phyloP scores from a whole-genome alignment of 306 rosid genomes.

The Ceratonia siliqua region DNA sequence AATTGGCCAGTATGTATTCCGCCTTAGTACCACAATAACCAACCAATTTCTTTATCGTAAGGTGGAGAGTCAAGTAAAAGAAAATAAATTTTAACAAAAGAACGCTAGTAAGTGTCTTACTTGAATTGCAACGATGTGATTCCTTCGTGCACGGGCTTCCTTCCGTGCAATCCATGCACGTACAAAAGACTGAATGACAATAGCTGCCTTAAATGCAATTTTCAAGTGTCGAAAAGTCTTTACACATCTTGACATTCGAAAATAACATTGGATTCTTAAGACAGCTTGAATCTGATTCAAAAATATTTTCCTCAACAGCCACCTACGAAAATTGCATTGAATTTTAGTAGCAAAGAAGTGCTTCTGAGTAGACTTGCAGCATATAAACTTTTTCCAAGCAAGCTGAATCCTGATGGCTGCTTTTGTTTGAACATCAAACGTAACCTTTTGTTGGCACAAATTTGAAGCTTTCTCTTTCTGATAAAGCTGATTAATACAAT shows the following conservation, averaged over 20 bases:
- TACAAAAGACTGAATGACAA: constrained; percentile 62
- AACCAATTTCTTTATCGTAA: neutral
- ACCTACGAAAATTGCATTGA: constrained; percentile 59
- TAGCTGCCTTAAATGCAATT: constrained; percentile 48
- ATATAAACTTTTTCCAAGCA: constrained; percentile 52
- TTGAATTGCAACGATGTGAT: constrained; percentile 63
- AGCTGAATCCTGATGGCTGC: constrained; percentile 54
- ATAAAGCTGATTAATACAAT: constrained; percentile 39
- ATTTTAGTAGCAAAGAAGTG: constrained; percentile 59
- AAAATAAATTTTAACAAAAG: constrained; percentile 13
- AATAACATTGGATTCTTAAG: constrained; percentile 60
- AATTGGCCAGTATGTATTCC: constrained; percentile 6
- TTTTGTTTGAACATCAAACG: constrained; percentile 39
- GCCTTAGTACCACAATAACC: neutral
- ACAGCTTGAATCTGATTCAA: constrained; percentile 54
- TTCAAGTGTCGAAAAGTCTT: constrained; percentile 53
- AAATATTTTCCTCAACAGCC: constrained; percentile 63
- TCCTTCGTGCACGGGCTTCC: constrained; percentile 47
- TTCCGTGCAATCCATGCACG: constrained; percentile 72
- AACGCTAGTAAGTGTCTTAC: constrained; percentile 48
- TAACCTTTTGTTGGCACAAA: constrained; percentile 30
- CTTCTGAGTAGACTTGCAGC: constrained; percentile 34
- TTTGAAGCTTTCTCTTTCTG: constrained; percentile 37
- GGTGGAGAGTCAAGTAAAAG: constrained; percentile 12
- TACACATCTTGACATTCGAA: constrained; percentile 68